A percentile compares a stretch with the other conserved stretches of the same genome.
phyloP scores from a whole-genome alignment of 2,329 filamentous ascomycete genomes.

The Pestalotiopsis sp. region DNA sequence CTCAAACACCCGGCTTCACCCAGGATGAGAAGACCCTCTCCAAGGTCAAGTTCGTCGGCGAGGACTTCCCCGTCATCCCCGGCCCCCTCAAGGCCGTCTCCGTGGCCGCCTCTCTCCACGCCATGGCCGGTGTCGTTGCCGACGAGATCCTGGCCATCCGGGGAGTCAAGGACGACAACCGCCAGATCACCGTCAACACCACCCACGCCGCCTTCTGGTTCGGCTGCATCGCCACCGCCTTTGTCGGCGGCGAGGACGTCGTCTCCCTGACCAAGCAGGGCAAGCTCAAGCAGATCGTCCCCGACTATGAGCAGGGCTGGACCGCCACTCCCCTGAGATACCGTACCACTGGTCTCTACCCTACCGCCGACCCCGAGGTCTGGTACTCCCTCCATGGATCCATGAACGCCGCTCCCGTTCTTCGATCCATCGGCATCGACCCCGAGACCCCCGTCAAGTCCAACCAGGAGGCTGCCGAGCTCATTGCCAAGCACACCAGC shows the following conservation, averaged over 20 bases:
- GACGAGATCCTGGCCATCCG: slow-evolving; percentile 20
- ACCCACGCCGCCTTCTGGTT: slow-evolving; percentile 49
- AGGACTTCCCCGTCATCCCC: slow-evolving; percentile 33
- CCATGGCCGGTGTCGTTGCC: slow-evolving; percentile 32
- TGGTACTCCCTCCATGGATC: slow-evolving; percentile 57
- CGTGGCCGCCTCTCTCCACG: slow-evolving; percentile 35
- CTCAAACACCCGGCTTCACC: slow-evolving; percentile 36
- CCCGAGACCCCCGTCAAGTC: slow-evolving; percentile 23
- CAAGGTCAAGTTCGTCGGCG: slow-evolving; percentile 34
- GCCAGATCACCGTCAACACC: slow-evolving; percentile 44
- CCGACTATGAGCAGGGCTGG: slow-evolving; percentile 43
- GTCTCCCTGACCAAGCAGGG: slow-evolving; percentile 30
- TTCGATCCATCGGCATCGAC: slow-evolving; percentile 49
- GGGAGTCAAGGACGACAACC: slow-evolving; percentile 17
- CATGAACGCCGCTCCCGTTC: slow-evolving; percentile 43
- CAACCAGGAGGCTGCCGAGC: slow-evolving; percentile 33
- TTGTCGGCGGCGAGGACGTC: slow-evolving; percentile 39
- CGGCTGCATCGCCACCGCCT: slow-evolving; percentile 39
- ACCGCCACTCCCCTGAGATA: slow-evolving; percentile 37
- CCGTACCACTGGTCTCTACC: slow-evolving; percentile 48
- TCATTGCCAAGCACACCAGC: slow-evolving; percentile 33
- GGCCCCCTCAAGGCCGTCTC: slow-evolving; percentile 38
- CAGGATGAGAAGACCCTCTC: slow-evolving; percentile 27
- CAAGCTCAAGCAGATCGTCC: slow-evolving; percentile 31
- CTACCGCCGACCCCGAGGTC: slow-evolving; percentile 44